Evolutionary conservation across 305 asterid genomes (phyloP), one percentile per base, ranked within the genome.

Genomic region (Solanum hybrid): DNA sequence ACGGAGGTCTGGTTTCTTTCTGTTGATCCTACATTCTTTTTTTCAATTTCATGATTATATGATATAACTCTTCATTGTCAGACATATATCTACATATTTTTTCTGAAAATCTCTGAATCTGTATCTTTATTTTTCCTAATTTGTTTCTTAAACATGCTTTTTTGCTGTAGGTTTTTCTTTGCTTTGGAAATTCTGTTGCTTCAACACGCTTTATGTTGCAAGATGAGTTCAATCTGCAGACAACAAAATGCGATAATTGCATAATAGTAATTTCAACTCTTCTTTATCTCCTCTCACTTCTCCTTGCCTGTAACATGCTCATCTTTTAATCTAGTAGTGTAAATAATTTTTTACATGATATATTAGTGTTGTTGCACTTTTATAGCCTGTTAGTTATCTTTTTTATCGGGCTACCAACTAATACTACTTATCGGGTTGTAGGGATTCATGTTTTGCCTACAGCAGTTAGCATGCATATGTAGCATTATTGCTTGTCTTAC

Each of bases 141-240:
- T 81, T 81, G 24, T 38, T 81, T 38, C 37, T 82, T 10, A 39
- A 26, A 41, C 72, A 82, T 82, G 34, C 10, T 81, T 37, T 89
- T 34, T 14, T 75, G 33, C 70, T 13, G 87, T 79, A 93, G 95
- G 94, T 92, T 36, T 91, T 88, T 45, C 87, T 89, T 17, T 94
- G 94, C 92, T 94, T 94, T 90, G 90, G 77, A n/a, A 93, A 89
- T 88, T 94, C 94, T 80, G 94, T 94, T 39, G 94, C 95, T 37
- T 90, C 93, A 3, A 94, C 94, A 4, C 92, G 95, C 79, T 94
- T 93, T 90, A 87, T 93, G 91, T 70, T 94, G 88, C 94, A 94
- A 89, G 95, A 94, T 88, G 95, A 94, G 90, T 92, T 93, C 92
- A 92, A 92, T 85, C 92, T 91, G 91, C 93, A 92, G 70, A 94